Evolutionary conservation across 2,329 filamentous ascomycete genomes (phyloP), one percentile per base, ranked within the genome.

Genomic region (Claviceps arundinis): DNA sequence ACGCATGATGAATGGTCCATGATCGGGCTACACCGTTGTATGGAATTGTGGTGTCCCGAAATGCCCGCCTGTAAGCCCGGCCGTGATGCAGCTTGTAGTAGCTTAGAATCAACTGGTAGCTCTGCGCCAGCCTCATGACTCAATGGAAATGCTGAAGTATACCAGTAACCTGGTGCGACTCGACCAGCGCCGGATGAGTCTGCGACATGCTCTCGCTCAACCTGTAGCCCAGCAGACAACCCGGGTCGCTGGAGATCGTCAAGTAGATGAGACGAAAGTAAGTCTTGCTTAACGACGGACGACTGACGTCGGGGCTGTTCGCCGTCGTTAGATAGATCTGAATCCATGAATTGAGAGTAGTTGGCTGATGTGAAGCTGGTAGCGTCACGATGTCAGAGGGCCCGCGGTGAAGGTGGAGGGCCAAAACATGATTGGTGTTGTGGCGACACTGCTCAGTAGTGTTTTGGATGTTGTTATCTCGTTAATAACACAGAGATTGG

Each of bases 201-300:
- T 40, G 53, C 41, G 40, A 56, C 48, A 38, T 54, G 47, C 42
- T 52, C 48, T 46, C 47, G 24, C 42, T 51, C 26, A 16, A 47
- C 40, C n/a, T 43, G 26, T 14, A 4, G 17, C 9, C 37, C 45
- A 22, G 26, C n/a, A 42, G 24, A 14, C 5, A 17, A 19, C 16
- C 37, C 19, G 22, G 22, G 26, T 30, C 17, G 26, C 26, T 30
- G 47, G 38, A 37, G 41, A 34, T 38, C 34, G 16, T 24, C 38
- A 2, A 43, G 5, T 26, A 16, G 9, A 19, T 38, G 54, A 30
- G 57, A 53, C 13, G 59, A 56, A 51, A 66, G 63, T 38, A 87
- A 71, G 59, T 84, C 78, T 66, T 82, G 82, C 54, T 91, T 72
- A 54, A 85, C 85, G 69, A 93, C 90, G 56, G 84, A 83, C 61